These are phyloP conservation scores for Sclerotinia sclerotiorum DNA, from an alignment of 2,329 filamentous ascomycete genomes.

Conservation along the genomic window DNA sequence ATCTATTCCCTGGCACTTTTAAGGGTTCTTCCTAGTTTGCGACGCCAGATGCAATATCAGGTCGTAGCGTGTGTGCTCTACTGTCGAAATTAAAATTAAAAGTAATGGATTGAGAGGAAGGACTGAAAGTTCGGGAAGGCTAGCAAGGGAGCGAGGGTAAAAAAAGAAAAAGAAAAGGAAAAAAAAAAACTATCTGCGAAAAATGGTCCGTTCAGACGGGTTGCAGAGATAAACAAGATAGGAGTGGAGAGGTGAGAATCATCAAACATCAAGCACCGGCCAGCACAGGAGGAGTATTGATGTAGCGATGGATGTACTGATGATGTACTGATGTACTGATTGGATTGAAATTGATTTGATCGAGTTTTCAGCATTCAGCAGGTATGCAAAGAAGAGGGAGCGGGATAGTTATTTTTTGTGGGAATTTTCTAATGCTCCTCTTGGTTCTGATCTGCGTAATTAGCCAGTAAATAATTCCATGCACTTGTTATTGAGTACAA, in stretches of 20 bases:
- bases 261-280: slow-evolving; percentile 1
- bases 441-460: slow-evolving; percentile 13
- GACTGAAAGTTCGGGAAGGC: neutral
- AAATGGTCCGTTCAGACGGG: neutral
- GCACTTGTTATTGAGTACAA: slow-evolving; percentile 2
- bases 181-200: neutral
- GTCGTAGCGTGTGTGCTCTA: slow-evolving; percentile 15
- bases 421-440: slow-evolving; percentile 1
- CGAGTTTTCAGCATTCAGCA: slow-evolving; percentile 6
- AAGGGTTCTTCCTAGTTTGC: slow-evolving; percentile 24
- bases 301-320: neutral
- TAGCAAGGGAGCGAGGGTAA: neutral
- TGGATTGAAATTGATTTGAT: neutral
- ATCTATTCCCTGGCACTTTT: slow-evolving; percentile 20
- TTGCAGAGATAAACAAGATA: neutral
- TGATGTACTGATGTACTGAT: neutral
- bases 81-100: slow-evolving; percentile 10
- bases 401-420: neutral
- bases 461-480: neutral
- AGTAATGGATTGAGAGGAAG: neutral
- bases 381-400: neutral
- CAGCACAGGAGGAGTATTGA: neutral
- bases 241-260: neutral
- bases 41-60: slow-evolving; percentile 14
- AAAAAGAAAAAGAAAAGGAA: neutral